Evolutionary conservation across 805 yeast species (phyloP).

Genomic region (Candida ortonii): DNA sequence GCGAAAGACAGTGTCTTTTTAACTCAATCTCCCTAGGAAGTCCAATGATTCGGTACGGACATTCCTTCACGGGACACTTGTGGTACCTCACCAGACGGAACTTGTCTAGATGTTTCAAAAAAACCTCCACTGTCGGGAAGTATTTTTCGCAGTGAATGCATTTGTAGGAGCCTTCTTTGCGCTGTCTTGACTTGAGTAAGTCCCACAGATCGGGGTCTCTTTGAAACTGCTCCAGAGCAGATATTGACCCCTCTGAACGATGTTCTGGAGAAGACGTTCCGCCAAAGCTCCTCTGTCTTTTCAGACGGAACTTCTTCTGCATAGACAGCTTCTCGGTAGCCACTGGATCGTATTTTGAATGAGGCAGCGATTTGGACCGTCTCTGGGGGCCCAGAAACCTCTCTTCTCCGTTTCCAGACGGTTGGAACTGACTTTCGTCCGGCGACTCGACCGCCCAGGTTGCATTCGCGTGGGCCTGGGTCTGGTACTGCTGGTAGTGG

Average conservation of each 20-base stretch:
- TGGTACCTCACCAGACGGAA: conserved; percentile 36
- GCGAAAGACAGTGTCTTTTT: conserved; percentile 48
- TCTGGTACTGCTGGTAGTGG: conserved; percentile 5
- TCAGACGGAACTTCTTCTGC: conserved; percentile 1
- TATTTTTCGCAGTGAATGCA: conserved; percentile 46
- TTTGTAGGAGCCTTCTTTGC: conserved; percentile 41
- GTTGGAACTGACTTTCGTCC: conserved; percentile 3
- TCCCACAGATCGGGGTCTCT: conserved; percentile 26
- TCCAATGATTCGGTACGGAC: conserved; percentile 50
- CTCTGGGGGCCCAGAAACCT: conserved; percentile 2
- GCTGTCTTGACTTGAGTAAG: conserved; percentile 14
- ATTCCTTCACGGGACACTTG: conserved; percentile 44
- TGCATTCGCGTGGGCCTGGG: conserved; percentile 1
- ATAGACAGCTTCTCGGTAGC: conserved; percentile 3
- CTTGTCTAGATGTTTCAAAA: conserved; percentile 41
- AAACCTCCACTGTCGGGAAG: conserved; percentile 34
- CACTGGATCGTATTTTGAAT: conserved; percentile 3
- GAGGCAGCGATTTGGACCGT: conserved; percentile 13
- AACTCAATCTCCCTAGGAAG: conserved; percentile 48
- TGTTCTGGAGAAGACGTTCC: conserved; percentile 1
- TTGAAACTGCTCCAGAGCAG: conserved; percentile 31
- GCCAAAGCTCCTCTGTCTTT: conserved; percentile 6
- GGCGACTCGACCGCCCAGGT: conserved; percentile 5
- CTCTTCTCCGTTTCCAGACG: not conserved
- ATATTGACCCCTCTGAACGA: conserved; percentile 3